Conservation (phyloP, 2,329 filamentous ascomycete species). For the Penicillium expansum region DNA sequence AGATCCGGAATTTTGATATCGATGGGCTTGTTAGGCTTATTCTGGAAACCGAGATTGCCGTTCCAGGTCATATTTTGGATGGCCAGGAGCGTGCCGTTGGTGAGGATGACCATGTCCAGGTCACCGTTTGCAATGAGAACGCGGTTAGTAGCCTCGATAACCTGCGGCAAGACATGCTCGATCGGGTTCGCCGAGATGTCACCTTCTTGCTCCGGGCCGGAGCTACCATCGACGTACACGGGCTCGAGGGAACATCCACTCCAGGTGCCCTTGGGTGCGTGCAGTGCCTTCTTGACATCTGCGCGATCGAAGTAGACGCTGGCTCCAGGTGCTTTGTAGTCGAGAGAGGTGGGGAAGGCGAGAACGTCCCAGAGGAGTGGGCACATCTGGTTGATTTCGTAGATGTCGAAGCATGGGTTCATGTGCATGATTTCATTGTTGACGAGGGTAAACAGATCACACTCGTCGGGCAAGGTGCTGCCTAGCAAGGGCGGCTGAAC, state of each 20-base stretch:
- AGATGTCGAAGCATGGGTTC: slow-evolving; percentile 80
- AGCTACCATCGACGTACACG: slow-evolving; percentile 47
- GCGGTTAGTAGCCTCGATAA: slow-evolving; percentile 58
- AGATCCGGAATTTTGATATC: slow-evolving; percentile 48
- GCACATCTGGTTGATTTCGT: slow-evolving; percentile 70
- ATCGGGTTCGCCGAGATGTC: slow-evolving; percentile 52
- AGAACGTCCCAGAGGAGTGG: slow-evolving; percentile 68
- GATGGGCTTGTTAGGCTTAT: slow-evolving; percentile 55
- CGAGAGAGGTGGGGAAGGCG: slow-evolving; percentile 54
- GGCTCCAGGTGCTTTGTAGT: slow-evolving; percentile 62
- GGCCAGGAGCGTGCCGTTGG: slow-evolving; percentile 67
- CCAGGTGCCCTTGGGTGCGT: slow-evolving; percentile 51
- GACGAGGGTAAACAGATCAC: slow-evolving; percentile 59
- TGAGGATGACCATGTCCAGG: slow-evolving; percentile 68
- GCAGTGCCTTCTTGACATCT: slow-evolving; percentile 67
- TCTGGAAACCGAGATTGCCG: slow-evolving; percentile 68
- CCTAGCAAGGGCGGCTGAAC: slow-evolving; percentile 59
- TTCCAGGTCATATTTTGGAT: slow-evolving; percentile 85
- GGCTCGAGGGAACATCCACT: slow-evolving; percentile 34
- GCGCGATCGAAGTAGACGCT: slow-evolving; percentile 67
- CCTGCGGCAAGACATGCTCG: slow-evolving; percentile 48
- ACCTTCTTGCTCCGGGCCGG: slow-evolving; percentile 36
- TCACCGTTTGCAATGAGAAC: slow-evolving; percentile 73
- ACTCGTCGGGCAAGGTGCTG: slow-evolving; percentile 48
- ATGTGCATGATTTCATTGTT: slow-evolving; percentile 52